Evolutionary conservation across 2,329 filamentous ascomycete species (phyloP), one percentile per base, ranked within the genome.

Genomic region (Fusarium continuum): DNA sequence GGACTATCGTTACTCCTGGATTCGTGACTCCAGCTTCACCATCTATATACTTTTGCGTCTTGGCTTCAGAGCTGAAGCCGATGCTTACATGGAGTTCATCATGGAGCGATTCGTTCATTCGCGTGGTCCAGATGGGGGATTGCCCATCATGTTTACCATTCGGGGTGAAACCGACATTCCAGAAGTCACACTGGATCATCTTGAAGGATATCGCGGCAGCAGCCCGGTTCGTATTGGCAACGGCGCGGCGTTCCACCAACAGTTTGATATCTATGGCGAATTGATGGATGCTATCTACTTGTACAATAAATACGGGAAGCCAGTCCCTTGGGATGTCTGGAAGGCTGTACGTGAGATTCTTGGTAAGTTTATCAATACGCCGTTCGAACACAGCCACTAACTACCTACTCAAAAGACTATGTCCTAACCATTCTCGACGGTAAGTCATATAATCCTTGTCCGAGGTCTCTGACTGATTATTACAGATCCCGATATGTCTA

Each of bases 91-190:
- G 83, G 82, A 84, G 49, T 93, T 92, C 72, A 92, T 93, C 64
- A 91, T 85, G 75, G 85, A 91, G 64, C 84, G 89, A 9, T 86
- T 93, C 58, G 79, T 85, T 26, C 82, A 85, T 57, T 87, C 87
- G 2, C 82, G 85, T n/a, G 79, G 79, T 8, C 72, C 82, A 1
- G 84, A 88, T 44, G 85, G 86, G 25, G 86, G 84, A 1, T 76
- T 93, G 29, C 91, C 91, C 11, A 91, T 93, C 71, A 93, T 93
- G 90, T 92, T 93, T 72, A 91, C 88, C 34, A 92, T 93, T 64
- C 83, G 86, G 20, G 91, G 91, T 40, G 87, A 87, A 38, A 92
- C 89, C 2, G 87, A 92, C 32, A 90, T 93, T 31, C 89, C 90
- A 0, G 90, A 92, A 75, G 70, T 82, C 29, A 89, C 90, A 62